Evolutionary conservation across 352 stramenopile genomes (phyloP).

Genomic region (Proteromonas lacertae): DNA sequence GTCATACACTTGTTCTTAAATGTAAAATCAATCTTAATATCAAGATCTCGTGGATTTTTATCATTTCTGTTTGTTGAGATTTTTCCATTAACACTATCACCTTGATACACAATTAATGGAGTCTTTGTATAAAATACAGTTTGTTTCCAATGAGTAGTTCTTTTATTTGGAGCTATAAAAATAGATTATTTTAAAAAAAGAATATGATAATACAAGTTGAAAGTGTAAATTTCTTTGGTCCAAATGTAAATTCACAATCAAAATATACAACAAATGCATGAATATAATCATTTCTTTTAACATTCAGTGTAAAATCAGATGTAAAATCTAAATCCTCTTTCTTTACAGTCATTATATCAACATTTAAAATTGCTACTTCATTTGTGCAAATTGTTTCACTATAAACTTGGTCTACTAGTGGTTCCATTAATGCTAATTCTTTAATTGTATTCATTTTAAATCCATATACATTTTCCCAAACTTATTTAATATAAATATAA

Average conservation of each 20-base stretch:
- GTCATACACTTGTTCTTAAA: conserved; percentile 12
- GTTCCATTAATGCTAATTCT: conserved; percentile 72
- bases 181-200: conserved; percentile 9
- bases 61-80: conserved; percentile 44
- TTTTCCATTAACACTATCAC: conserved; percentile 47
- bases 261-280: conserved; percentile 87
- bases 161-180: conserved; percentile 46
- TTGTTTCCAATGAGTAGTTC: conserved; percentile 99
- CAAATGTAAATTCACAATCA: conserved; percentile 80
- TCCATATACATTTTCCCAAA: conserved; percentile 93
- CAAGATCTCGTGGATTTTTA: conserved; percentile 55
- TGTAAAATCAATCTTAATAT: conserved; percentile 49
- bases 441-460: conserved; percentile 96
- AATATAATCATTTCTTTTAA: conserved; percentile 62
- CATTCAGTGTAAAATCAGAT: conserved; percentile 45
- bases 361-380: conserved; percentile 41
- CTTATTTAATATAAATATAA: too few species aligned
- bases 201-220: neutral
- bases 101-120: conserved; percentile 30
- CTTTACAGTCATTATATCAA: conserved; percentile 21
- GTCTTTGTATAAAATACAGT: conserved; percentile 73
- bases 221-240: conserved; percentile 2
- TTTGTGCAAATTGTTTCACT: conserved; percentile 47
- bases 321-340: conserved; percentile 48
- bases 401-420: conserved; percentile 80